These are phyloP conservation scores for Plectosphaerella cucumerina DNA, from an alignment of 2,329 filamentous ascomycete genomes.

Conservation along the genomic window DNA sequence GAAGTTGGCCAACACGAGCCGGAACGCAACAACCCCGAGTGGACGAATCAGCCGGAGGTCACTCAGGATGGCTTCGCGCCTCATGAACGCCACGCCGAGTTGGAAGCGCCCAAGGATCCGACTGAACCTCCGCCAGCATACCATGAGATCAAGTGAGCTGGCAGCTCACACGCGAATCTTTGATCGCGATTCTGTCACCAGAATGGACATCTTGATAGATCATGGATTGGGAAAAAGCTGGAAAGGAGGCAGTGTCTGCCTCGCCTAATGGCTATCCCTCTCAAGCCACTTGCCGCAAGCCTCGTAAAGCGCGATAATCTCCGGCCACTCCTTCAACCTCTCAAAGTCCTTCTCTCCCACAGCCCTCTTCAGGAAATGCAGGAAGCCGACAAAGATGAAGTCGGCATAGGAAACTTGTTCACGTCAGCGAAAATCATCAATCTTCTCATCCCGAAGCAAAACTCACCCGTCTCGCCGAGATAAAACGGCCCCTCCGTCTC, in stretches of 20 bases:
- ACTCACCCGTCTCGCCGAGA: constrained; percentile 44
- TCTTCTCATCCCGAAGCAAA: too few relatives aligned
- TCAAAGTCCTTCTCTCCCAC: constrained; percentile 31
- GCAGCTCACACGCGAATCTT: too few relatives aligned
- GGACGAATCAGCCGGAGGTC: too few relatives aligned
- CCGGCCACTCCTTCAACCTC: constrained; percentile 22
- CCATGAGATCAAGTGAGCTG: neutral
- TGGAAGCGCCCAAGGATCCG: neutral
- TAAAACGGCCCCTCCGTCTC: constrained; percentile 60
- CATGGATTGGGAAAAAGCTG: too few relatives aligned
- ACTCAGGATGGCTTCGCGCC: too few relatives aligned
- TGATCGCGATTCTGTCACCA: too few relatives aligned
- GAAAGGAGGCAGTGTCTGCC: too few relatives aligned
- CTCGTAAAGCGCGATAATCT: constrained; percentile 5
- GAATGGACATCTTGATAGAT: too few relatives aligned
- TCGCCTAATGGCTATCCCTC: neutral
- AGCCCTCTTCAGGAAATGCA: constrained; percentile 38
- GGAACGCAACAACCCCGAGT: too few relatives aligned
- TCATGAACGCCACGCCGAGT: too few relatives aligned
- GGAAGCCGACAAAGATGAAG: constrained; percentile 47
- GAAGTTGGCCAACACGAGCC: too few relatives aligned
- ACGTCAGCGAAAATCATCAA: neutral
- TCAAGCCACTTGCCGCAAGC: constrained; percentile 8
- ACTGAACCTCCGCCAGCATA: neutral
- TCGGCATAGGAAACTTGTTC: constrained; percentile 41